These are phyloP conservation scores for Jasminum sambac DNA, from an alignment of 257 asterid species.

Conservation along the genomic window DNA sequence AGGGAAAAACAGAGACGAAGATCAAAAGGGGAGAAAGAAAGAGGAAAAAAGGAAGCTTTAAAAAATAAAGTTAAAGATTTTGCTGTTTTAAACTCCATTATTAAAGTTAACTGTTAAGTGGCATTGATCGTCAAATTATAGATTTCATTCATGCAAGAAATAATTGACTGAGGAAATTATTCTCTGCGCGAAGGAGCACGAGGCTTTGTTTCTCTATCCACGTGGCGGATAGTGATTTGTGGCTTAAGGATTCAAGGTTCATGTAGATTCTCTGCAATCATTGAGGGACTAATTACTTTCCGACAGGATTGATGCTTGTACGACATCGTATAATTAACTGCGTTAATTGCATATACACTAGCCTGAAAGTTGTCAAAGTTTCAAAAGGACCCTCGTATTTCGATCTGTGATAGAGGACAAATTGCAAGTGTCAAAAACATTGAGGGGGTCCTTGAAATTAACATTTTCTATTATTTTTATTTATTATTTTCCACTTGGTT, in stretches of 20 bases:
- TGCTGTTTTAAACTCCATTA: constrained; percentile 2
- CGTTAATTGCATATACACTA: too few relatives aligned
- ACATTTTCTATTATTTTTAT: background rate
- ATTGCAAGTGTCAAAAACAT: background rate
- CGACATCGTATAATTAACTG: constrained; percentile 5
- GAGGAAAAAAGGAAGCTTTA: constrained; percentile 15
- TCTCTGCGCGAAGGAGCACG: constrained; percentile 9
- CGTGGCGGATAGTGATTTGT: constrained; percentile 8
- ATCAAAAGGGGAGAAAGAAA: background rate
- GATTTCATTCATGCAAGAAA: constrained; percentile 2
- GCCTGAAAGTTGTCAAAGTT: background rate
- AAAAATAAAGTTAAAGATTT: constrained; percentile 4
- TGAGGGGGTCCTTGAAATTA: background rate
- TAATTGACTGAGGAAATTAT: constrained; percentile 10
- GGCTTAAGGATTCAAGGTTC: too few relatives aligned
- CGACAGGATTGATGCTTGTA: constrained; percentile 17
- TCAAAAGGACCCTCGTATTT: background rate
- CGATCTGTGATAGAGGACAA: background rate
- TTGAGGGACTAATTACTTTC: constrained; percentile 31
- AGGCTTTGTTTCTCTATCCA: background rate
- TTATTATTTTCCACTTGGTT: background rate
- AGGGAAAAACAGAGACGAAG: background rate
- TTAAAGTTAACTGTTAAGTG: background rate
- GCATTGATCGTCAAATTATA: background rate
- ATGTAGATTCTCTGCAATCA: constrained; percentile 11